These are phyloP conservation scores for Colletotrichum simmondsii DNA, from an alignment of 2,329 filamentous ascomycete species.

Conservation along the genomic window DNA sequence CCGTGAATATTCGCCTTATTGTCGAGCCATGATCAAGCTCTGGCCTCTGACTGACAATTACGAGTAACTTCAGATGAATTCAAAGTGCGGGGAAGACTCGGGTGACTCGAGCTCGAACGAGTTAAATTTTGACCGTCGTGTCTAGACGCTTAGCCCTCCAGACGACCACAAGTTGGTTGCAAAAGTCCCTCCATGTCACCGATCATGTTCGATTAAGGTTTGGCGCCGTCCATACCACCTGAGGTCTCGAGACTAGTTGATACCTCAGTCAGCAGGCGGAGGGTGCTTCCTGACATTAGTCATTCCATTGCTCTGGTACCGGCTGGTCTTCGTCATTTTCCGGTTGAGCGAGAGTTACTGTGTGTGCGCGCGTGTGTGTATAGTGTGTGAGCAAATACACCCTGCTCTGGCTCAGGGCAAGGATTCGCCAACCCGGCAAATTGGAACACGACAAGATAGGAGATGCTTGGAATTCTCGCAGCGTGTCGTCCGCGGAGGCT, in stretches of 20 bases:
- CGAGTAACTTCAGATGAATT: background rate
- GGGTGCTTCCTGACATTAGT: background rate
- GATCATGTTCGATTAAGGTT: conserved; percentile 33
- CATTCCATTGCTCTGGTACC: conserved; percentile 18
- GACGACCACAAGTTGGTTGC: background rate
- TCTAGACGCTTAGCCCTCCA: background rate
- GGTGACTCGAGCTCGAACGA: background rate
- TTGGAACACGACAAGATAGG: conserved; percentile 18
- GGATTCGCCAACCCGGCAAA: background rate
- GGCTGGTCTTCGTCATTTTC: background rate
- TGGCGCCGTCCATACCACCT: conserved; percentile 23
- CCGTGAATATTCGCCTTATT: background rate
- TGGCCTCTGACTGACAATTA: background rate
- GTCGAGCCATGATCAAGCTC: background rate
- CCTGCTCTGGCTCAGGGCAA: background rate
- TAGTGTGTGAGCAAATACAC: background rate
- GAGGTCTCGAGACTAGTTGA: conserved; percentile 11
- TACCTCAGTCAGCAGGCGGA: background rate
- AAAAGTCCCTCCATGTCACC: conserved; percentile 17
- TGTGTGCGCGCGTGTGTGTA: background rate
- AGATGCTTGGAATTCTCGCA: conserved; percentile 1
- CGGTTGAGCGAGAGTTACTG: background rate
- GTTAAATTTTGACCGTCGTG: background rate
- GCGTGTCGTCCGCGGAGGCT: background rate
- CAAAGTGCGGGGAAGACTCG: background rate